Percentiles rank a stretch among this genome's conserved stretches.
These are phyloP conservation scores for Neofusicoccum cordaticola DNA, from an alignment of 2,329 filamentous ascomycete genomes.

Conservation along the genomic window DNA sequence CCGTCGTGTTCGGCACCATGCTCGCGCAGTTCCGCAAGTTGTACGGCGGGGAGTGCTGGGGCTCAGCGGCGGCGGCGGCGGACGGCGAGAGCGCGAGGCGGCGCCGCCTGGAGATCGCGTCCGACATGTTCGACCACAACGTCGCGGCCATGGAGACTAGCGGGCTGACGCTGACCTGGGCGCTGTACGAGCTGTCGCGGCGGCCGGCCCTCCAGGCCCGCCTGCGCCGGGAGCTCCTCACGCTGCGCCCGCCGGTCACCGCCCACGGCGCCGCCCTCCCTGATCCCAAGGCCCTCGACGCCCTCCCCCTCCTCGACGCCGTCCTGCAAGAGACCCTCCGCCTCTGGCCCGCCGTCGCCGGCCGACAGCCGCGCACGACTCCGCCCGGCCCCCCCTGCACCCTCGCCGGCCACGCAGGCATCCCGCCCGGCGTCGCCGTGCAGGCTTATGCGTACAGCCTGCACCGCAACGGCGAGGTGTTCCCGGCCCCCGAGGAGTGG, in stretches of 20 bases:
- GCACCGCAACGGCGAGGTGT: constrained; percentile 46
- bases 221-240: constrained; percentile 43
- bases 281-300: constrained; percentile 43
- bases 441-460: constrained; percentile 47
- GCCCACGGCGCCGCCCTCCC: constrained; percentile 22
- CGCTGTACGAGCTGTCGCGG: constrained; percentile 54
- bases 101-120: constrained; percentile 53
- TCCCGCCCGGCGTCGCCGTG: constrained; percentile 45
- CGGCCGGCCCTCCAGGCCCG: constrained; percentile 29
- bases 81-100: too few relatives aligned
- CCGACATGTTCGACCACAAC: constrained; percentile 72
- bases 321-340: constrained; percentile 61
- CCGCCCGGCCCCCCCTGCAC: constrained; percentile 30
- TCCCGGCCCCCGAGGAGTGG: constrained; percentile 42
- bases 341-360: constrained; percentile 60
- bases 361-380: constrained; percentile 59
- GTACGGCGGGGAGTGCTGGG: not conserved
- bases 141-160: constrained; percentile 78
- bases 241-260: constrained; percentile 28
- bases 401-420: constrained; percentile 36
- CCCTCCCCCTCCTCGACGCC: constrained; percentile 56
- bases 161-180: constrained; percentile 65
- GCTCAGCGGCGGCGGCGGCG: too few relatives aligned
- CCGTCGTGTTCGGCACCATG: constrained; percentile 36
- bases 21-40: constrained; percentile 56